Evolutionary conservation across 129 eudicot genomes (phyloP).

Genomic region (Oenanthe sinensis): DNA sequence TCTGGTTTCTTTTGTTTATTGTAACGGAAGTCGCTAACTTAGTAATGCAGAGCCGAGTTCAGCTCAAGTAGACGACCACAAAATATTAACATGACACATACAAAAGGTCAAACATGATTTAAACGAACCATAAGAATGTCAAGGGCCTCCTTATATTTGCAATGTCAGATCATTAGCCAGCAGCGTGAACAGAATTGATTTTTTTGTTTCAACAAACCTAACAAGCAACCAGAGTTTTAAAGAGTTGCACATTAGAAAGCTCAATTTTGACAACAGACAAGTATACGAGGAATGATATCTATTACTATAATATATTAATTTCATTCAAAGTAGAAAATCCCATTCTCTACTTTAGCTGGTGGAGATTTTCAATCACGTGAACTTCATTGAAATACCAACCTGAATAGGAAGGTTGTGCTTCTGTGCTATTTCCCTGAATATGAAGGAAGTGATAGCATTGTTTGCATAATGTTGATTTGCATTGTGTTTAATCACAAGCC

Average conservation of each 20-base stretch:
- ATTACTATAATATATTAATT: not conserved
- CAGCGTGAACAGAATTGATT: no score
- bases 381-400: slow-evolving; percentile 30
- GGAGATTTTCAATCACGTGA: not conserved
- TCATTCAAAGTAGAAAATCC: not conserved
- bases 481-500: slow-evolving; percentile 89
- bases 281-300: not conserved
- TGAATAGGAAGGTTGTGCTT: slow-evolving; percentile 84
- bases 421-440: slow-evolving; percentile 81
- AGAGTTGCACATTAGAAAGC: not conserved
- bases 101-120: no score
- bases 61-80: no score
- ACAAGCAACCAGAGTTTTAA: not conserved
- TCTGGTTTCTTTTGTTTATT: no score
- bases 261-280: no score
- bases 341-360: not conserved
- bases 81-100: no score
- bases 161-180: no score
- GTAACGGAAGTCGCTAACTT: no score
- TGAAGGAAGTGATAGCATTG: slow-evolving; percentile 83
- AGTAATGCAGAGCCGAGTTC: no score
- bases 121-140: no score
- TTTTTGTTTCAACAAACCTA: not conserved
- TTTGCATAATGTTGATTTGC: slow-evolving; percentile 98
- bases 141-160: no score